These are phyloP conservation scores for Haplosporangium gracile DNA, from an alignment of 192 early-diverging fungal species.

Conservation along the genomic window DNA sequence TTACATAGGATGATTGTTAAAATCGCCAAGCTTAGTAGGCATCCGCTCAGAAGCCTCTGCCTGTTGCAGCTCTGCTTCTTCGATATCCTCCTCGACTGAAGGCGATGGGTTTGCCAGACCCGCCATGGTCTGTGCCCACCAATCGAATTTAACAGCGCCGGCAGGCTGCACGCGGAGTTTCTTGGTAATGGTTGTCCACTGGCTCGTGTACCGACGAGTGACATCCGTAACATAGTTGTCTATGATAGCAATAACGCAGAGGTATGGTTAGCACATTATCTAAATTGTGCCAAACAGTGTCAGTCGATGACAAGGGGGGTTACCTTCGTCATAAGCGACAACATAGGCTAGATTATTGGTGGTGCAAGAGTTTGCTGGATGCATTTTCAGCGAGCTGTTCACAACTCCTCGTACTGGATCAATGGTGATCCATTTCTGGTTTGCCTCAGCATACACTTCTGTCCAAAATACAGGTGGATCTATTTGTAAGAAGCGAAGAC, in stretches of 20 bases:
- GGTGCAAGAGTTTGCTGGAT: constrained; percentile 59
- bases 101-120: constrained; percentile 29
- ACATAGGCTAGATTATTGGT: constrained; percentile 73
- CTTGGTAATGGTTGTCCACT: constrained; percentile 67
- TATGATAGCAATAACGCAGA: not conserved
- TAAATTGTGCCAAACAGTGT: not conserved
- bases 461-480: constrained; percentile 74
- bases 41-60: constrained; percentile 70
- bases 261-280: not conserved
- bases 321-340: constrained; percentile 68
- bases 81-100: constrained; percentile 46
- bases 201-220: constrained; percentile 73
- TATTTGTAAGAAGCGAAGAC: not conserved
- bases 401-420: constrained; percentile 69
- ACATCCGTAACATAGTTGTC: constrained; percentile 72
- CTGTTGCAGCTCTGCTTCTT: constrained; percentile 65
- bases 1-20: constrained; percentile 87
- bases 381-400: constrained; percentile 67
- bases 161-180: constrained; percentile 59
- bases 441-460: constrained; percentile 67
- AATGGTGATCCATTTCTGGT: constrained; percentile 73
- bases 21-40: constrained; percentile 82
- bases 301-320: not conserved
- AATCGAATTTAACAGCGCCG: constrained; percentile 54
- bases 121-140: constrained; percentile 55